Conservation (phyloP, 805 yeast genomes). For the Candida piceae region DNA sequence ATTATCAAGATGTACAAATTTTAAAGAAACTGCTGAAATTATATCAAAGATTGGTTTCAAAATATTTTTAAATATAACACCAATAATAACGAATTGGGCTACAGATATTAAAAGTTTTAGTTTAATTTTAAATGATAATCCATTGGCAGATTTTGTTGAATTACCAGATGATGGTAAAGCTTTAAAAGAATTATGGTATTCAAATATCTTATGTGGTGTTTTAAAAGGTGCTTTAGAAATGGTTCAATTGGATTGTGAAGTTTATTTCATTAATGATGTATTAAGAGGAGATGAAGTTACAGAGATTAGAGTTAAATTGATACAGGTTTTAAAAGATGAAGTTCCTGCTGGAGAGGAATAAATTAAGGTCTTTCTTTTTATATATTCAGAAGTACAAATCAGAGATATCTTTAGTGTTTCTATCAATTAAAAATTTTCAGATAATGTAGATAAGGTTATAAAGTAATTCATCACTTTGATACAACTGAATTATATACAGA, state of each 20-base stretch:
- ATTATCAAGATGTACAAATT: constrained; percentile 71
- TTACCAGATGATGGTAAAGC: constrained; percentile 77
- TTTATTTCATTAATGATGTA: constrained; percentile 69
- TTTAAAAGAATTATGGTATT: constrained; percentile 79
- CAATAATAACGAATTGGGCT: constrained; percentile 65
- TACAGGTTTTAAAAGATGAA: constrained; percentile 80
- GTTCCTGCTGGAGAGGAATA: constrained; percentile 93
- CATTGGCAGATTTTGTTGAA: constrained; percentile 92
- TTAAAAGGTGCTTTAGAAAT: constrained; percentile 87
- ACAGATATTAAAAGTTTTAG: constrained; percentile 70
- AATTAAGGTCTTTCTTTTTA: neutral
- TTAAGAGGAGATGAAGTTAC: constrained; percentile 80
- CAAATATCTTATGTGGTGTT: constrained; percentile 86
- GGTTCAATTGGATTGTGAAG: constrained; percentile 93
- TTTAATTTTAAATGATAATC: constrained; percentile 74
- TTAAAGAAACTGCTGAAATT: constrained; percentile 84
- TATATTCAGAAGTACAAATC: constrained; percentile 1
- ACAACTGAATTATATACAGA: too few species aligned
- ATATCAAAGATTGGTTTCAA: constrained; percentile 86
- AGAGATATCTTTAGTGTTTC: constrained; percentile 8
- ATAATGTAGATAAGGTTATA: constrained; percentile 34
- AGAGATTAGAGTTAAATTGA: constrained; percentile 68
- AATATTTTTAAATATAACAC: constrained; percentile 78
- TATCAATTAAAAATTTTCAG: constrained; percentile 24
- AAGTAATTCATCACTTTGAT: constrained; percentile 25